Conservation (phyloP, 177 flowering plant species). For the Vitis hybrid region DNA sequence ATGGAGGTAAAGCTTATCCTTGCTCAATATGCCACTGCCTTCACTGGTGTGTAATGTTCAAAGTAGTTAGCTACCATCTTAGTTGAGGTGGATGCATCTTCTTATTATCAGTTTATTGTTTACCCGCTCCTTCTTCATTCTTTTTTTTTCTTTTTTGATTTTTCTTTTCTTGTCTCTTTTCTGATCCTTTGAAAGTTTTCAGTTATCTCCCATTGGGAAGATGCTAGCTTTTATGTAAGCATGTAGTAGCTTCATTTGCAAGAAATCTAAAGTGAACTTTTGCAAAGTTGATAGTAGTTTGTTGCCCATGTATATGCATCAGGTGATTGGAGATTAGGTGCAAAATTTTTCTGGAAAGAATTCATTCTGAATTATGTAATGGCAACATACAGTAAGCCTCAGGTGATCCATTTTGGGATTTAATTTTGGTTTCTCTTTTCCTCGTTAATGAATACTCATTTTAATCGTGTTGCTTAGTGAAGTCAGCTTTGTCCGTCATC, state of each 20-base stretch:
- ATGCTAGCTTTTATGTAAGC: not conserved
- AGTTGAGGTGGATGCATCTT: constrained; percentile 2
- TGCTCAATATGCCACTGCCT: not conserved
- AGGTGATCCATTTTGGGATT: constrained; percentile 31
- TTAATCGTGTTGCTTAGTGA: not conserved
- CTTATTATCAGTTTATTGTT: not conserved
- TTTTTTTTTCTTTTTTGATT: not conserved
- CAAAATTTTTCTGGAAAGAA: constrained; percentile 61
- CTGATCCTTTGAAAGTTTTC: not conserved
- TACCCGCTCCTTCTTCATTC: not conserved
- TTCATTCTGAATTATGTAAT: constrained; percentile 65
- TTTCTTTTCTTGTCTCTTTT: not conserved
- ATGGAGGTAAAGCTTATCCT: constrained; percentile 42
- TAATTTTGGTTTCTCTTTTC: not conserved
- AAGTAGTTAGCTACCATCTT: not conserved
- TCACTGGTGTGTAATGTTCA: not conserved
- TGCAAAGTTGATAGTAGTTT: not conserved
- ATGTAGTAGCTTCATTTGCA: constrained; percentile 5
- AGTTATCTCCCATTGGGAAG: not conserved
- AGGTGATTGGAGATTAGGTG: constrained; percentile 80
- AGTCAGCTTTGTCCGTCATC: no score
- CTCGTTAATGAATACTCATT: not conserved
- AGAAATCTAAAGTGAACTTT: no score
- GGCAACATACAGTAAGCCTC: constrained; percentile 75
- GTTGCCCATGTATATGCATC: constrained; percentile 16